Base-by-base conservation (phyloP, 163 green algal species). In the Smithsoniella earleae region DNA sequence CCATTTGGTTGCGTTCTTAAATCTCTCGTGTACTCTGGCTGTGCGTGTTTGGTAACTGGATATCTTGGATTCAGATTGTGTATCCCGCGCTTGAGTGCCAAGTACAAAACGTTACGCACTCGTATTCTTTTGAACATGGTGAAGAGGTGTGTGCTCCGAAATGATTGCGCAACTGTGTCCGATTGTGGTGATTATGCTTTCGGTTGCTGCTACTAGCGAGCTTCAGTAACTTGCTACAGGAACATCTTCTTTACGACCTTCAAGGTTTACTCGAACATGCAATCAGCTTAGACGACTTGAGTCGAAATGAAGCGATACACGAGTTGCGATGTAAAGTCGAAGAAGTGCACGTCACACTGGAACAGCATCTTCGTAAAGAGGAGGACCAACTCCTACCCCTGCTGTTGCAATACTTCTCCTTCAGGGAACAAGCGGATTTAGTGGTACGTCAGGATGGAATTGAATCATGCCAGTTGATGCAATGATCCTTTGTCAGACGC, bases 381-480 rank as follows among this genome's bases (percentile, higher is more conserved):
- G 91, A 96, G 81, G 85, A 94, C 65, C 90, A 97, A 86, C 86
- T 97, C 46, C 84, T 96, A 66, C 92, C 92, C 5, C 85, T 97
- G 40, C 80, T 97, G 52, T 75, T 92, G 75, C 40, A 86, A 45
- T 84, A 96, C 79, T 96, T 97, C 76, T 82, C 73, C 10, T 81
- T 76, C 25, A 73, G 72, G 0, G 87, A 91, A 74, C 82, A 87
- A 46, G 85, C 81, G 2, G 85, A 90, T 73, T 77, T 91, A 20
- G 82, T 92, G 5, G 83, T 69, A 34, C 18, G 31, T 34, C 13
- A 38, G 27, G 30, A n/a, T n/a, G n/a, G 78, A 82, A 75, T 74
- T 75, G 49, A 44, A 33, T 43, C 2, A 25, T 2, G 54, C 10
- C 13, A 13, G 54, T 28, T 33, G 18, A 10, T 10, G 27, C 54